Base-by-base conservation (phyloP, 164 flowering plant species). In the Annona cherimola region DNA sequence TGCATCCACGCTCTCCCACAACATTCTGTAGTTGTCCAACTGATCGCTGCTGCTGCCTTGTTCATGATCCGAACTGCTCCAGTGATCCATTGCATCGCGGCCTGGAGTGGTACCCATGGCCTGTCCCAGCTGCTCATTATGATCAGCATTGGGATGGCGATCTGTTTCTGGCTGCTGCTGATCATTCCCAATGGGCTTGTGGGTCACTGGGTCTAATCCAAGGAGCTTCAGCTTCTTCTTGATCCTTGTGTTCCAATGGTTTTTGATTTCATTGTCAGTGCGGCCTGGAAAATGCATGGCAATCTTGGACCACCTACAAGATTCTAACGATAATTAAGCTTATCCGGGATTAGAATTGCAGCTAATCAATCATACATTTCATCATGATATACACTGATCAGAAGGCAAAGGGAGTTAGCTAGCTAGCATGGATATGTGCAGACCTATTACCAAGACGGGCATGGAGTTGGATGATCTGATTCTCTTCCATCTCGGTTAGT, bases 241-340 rank as follows among this genome's bases (percentile, higher is more conserved):
- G 76, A 90, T 88, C 75, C 84, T 57, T 8, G 92, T 88, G 59
- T 90, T 90, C 94, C 94, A 88, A 60, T 90, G 89, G 78, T 90
- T 90, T 80, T 90, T 90, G 76, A 90, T 90, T 76, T 90, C 94
- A 64, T 90, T 88, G 45, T 90, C 92, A 0, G 94, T 90, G 0
- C 94, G 85, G 3, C 94, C 94, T 4, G 89, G 88, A 70, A 90
- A 85, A 81, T 90, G 88, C 0, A 85, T 72, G 1, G 94, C 94
- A 12, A 90, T 90, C 79, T 86, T 90, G 4, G 94, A 88, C 94
- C 94, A 90, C 83, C 94, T 88, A 67, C 45, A 68, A 8, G 57
- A 43, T 42, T 50, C 20, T 16, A 68, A 8, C 57, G 14, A 50
- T 16, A 68, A 50, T 50, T 50, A 50, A 50, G 57, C 14, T 9